Conservation (phyloP, 2,329 filamentous ascomycete genomes). For the Talaromyces pinophilus region DNA sequence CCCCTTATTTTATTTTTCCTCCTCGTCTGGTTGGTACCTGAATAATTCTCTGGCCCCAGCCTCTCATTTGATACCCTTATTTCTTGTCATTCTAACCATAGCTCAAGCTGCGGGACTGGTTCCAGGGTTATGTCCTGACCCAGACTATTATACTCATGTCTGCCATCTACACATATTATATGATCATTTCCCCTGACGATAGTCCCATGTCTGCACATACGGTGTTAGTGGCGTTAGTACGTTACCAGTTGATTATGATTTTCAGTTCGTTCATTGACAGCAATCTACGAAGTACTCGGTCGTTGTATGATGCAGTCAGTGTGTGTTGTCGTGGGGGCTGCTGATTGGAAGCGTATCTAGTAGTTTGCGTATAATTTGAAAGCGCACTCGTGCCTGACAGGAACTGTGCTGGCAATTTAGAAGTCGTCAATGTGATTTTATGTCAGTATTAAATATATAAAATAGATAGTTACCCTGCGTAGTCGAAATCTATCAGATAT, state of each 20-base stretch:
- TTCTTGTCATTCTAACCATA: constrained; percentile 9
- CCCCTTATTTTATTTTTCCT: constrained; percentile 24
- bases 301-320: neutral
- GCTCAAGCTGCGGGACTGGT: neutral
- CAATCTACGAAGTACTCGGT: neutral
- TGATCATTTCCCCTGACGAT: constrained; percentile 10
- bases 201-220: constrained; percentile 1
- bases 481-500: neutral
- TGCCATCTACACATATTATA: neutral
- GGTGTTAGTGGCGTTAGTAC: constrained; percentile 3
- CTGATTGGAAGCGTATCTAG: neutral
- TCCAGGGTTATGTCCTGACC: neutral
- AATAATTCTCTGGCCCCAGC: neutral
- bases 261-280: neutral
- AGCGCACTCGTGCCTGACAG: constrained; percentile 5
- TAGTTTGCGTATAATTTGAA: neutral
- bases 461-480: neutral
- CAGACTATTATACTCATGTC: neutral
- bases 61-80: constrained; percentile 26
- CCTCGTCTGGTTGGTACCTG: constrained; percentile 27
- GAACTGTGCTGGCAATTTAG: constrained; percentile 4
- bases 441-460: neutral
- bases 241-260: neutral
- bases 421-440: neutral
- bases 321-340: constrained; percentile 17